phyloP scores from a whole-genome alignment of 139 green algal genomes.

The Eudorina sp. region DNA sequence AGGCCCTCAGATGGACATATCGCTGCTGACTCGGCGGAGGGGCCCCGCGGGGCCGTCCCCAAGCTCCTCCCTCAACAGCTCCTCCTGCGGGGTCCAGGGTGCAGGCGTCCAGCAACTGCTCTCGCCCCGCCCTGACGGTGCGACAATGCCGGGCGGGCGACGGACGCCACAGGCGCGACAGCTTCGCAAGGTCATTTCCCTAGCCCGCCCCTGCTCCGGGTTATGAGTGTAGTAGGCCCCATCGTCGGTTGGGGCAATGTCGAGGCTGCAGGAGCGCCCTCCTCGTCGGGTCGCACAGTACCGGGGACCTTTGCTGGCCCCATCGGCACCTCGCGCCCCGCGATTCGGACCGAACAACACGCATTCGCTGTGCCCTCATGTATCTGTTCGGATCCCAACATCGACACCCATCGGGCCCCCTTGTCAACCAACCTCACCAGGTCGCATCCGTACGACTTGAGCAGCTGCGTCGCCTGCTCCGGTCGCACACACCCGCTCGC shows the following conservation, averaged over 20 bases:
- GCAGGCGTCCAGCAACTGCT: background rate
- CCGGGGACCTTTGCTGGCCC: background rate
- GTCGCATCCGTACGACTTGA: conserved; percentile 36
- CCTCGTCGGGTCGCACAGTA: background rate
- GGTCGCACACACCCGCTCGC: conserved; percentile 16
- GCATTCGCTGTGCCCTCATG: too few relatives aligned
- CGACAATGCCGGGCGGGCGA: background rate
- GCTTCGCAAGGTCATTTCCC: background rate
- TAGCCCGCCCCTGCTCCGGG: background rate
- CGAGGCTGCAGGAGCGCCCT: too few relatives aligned
- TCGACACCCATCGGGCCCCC: background rate
- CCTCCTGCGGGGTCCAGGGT: background rate
- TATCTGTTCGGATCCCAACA: background rate
- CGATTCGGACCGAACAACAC: too few relatives aligned
- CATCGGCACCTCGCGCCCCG: background rate
- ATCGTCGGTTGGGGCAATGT: too few relatives aligned
- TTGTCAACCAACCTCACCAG: background rate
- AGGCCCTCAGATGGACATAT: background rate
- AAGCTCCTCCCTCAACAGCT: conserved; percentile 17
- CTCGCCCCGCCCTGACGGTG: background rate
- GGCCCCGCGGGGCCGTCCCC: background rate
- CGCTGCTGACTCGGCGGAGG: background rate
- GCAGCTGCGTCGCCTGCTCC: conserved; percentile 17
- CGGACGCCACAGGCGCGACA: background rate
- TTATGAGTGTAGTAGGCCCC: background rate